Percentiles rank a stretch among this genome's conserved stretches.
Evolutionary conservation across 805 yeast genomes (phyloP).

Genomic region (Candida endomychidarum): DNA sequence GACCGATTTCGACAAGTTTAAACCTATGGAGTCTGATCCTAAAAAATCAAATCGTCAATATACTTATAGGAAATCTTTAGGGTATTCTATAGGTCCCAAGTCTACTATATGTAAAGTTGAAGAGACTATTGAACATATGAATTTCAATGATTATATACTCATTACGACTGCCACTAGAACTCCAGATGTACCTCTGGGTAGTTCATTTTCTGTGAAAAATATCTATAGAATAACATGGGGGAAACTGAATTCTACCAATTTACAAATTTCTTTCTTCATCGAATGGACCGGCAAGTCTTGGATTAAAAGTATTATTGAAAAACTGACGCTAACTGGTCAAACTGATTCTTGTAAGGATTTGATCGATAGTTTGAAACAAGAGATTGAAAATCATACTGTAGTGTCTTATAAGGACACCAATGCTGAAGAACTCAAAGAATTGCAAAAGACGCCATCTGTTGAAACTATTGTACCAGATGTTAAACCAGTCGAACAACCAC

Average conservation of each 20-base stretch:
- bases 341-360: slow-evolving; percentile 56
- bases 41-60: slow-evolving; percentile 51
- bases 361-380: slow-evolving; percentile 35
- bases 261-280: slow-evolving; percentile 69
- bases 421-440: slow-evolving; percentile 2
- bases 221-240: slow-evolving; percentile 78
- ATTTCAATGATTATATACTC: slow-evolving; percentile 54
- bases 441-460: slow-evolving; percentile 1
- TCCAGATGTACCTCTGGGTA: slow-evolving; percentile 95
- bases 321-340: slow-evolving; percentile 81
- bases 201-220: slow-evolving; percentile 72
- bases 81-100: slow-evolving; percentile 88
- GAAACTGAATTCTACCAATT: slow-evolving; percentile 53
- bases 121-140: slow-evolving; percentile 59
- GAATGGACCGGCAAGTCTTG: slow-evolving; percentile 92
- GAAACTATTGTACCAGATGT: background rate
- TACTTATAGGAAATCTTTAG: slow-evolving; percentile 71
- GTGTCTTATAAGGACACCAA: background rate
- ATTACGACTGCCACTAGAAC: slow-evolving; percentile 68
- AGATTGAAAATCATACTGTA: slow-evolving; percentile 17
- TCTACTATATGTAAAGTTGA: slow-evolving; percentile 72
- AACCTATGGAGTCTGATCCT: slow-evolving; percentile 33
- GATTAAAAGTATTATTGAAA: slow-evolving; percentile 88
- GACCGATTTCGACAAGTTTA: slow-evolving; percentile 36
- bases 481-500: background rate